phyloP scores from a whole-genome alignment of 2,329 filamentous ascomycete species.

The Samsoniella hepiali region DNA sequence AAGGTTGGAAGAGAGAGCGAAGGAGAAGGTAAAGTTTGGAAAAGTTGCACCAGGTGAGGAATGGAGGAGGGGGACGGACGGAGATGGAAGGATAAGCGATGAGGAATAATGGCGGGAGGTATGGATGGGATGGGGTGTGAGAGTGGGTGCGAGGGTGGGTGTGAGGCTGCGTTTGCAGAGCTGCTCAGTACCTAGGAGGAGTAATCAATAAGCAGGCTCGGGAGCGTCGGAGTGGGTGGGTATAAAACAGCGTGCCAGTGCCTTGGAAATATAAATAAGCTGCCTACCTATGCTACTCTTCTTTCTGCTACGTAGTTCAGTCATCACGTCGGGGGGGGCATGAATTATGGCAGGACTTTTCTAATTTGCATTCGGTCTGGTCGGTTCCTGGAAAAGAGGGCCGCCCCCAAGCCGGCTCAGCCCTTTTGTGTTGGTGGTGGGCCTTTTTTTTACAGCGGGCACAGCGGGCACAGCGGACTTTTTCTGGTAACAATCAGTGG shows the following conservation, averaged over 20 bases:
- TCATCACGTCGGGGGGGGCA: neutral
- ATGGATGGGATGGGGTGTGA: neutral
- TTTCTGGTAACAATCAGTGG: too few species aligned
- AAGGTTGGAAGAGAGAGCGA: neutral
- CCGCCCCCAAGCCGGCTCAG: neutral
- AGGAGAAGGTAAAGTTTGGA: neutral
- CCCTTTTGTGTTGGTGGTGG: neutral
- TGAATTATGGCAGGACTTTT: neutral
- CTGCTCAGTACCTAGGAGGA: neutral
- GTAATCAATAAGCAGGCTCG: neutral
- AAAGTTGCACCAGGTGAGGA: neutral
- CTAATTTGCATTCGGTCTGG: neutral
- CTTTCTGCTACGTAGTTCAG: too few species aligned
- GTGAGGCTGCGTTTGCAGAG: neutral
- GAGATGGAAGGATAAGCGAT: neutral
- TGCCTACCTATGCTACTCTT: too few species aligned
- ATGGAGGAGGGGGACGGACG: neutral
- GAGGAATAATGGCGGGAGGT: neutral
- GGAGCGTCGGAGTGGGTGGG: too few species aligned
- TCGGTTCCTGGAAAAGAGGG: neutral
- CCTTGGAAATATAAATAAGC: neutral
- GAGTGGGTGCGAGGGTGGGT: neutral
- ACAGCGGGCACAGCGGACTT: too few species aligned
- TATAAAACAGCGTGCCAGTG: neutral
- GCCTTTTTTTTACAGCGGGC: too few species aligned